phyloP scores from a whole-genome alignment of 1,284 basidiomycete species.

The Apiotrichum gracile region DNA sequence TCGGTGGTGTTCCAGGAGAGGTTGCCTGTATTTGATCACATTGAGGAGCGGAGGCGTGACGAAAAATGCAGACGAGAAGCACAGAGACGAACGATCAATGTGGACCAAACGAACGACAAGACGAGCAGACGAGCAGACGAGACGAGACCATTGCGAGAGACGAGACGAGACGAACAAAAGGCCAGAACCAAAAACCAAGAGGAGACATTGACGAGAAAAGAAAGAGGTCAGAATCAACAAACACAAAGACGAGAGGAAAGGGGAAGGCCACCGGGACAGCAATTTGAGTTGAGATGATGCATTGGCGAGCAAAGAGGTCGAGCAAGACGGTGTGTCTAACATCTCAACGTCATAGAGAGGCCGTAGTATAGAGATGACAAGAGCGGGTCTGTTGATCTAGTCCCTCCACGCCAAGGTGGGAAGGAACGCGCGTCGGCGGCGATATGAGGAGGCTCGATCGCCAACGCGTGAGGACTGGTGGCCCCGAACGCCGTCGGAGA shows the following conservation, averaged over 20 bases:
- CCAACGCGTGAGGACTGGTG: neutral
- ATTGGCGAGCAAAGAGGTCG: too few relatives aligned
- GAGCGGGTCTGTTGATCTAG: too few relatives aligned
- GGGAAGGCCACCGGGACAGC: neutral
- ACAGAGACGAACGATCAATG: neutral
- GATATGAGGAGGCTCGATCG: too few relatives aligned
- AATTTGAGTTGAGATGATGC: too few relatives aligned
- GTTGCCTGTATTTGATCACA: constrained; percentile 36
- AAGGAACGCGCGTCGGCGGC: too few relatives aligned
- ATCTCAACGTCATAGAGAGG: too few relatives aligned
- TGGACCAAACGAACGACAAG: neutral
- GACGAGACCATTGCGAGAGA: neutral
- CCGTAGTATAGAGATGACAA: too few relatives aligned
- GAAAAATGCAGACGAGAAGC: neutral
- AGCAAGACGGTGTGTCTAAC: too few relatives aligned
- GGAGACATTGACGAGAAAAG: neutral
- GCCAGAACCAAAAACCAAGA: neutral
- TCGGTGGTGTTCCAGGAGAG: constrained; percentile 78
- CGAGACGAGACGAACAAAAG: constrained; percentile 1
- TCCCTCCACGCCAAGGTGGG: too few relatives aligned
- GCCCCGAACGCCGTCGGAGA: neutral
- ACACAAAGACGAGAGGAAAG: neutral
- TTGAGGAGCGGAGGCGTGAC: neutral
- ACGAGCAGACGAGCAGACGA: neutral
- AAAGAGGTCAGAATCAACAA: constrained; percentile 1